Base-by-base conservation (phyloP, 495 filamentous ascomycete genomes). In the Penicillium samsonianum region DNA sequence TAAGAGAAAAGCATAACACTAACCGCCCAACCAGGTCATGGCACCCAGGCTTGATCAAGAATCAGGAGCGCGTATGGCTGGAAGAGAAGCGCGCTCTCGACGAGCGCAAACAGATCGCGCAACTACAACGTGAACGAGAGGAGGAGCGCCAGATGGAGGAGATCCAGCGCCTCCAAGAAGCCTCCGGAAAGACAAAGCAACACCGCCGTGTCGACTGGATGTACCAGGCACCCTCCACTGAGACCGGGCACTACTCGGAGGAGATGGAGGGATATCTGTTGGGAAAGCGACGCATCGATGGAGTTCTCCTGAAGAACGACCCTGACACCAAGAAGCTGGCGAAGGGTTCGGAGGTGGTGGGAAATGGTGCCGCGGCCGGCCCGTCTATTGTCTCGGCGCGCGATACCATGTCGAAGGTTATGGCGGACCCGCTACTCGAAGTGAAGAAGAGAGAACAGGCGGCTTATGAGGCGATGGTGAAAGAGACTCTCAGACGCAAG, bases 81-180 rank as follows among this genome's bases (percentile, higher is more conserved):
- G 87, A 91, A 67, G 92, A 99, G 67, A 86, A 94, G 67, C 88
- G 90, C 61, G 94, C 94, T n/a, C 84, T 99, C 1, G 90, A 95
- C 46, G 95, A 98, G 76, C 87, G 94, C 70, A 97, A 97, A 73
- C 84, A 86, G 38, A 91, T 91, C 64, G 90, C 93, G 14, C 87
- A 91, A 70, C 82, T 90, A 55, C 85, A 87, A 46, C 93, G 96
- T 58, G 94, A 99, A 73, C 85, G 95, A 45, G 88, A 91, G 64
- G 92, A 99, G 75, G 94, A 99, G 75, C 87, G 95, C 10, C 83
- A 87, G 55, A 90, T 96, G 59, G 89, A 96, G 67, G 94, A 97
- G 66, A 86, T 98, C 2, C 89, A 96, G 66, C 84, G 86, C 43
- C 84, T 96, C 43, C 91, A 96, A 55, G 95, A 96, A 73, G 87